A percentile compares a stretch with the other conserved stretches of the same genome.
These are phyloP conservation scores for Mycena polygramma DNA, from an alignment of 768 basidiomycete species.

Conservation along the genomic window DNA sequence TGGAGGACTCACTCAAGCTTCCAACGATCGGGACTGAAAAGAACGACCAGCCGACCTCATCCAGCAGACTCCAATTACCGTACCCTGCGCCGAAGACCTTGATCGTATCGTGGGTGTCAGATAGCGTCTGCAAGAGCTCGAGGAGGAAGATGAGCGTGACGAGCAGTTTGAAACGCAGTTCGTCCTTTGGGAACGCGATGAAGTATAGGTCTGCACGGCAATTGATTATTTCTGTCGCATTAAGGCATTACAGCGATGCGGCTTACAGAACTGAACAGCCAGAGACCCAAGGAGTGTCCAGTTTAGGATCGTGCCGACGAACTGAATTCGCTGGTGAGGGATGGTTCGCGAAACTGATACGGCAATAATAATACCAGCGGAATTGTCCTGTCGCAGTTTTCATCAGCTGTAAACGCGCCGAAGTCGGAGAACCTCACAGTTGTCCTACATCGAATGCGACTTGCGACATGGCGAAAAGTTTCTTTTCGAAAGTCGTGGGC, in stretches of 20 bases:
- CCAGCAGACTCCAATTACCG: conserved; percentile 29
- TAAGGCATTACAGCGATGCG: background rate
- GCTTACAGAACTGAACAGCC: conserved; percentile 25
- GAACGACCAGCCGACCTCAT: conserved; percentile 35
- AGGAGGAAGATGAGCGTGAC: conserved; percentile 35
- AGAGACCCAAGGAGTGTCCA: conserved; percentile 30
- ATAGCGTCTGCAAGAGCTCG: conserved; percentile 39
- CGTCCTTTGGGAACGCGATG: conserved; percentile 50
- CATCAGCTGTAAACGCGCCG: background rate
- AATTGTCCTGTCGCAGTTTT: background rate
- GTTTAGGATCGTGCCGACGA: conserved; percentile 33
- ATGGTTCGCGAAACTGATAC: background rate
- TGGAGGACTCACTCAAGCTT: conserved; percentile 15
- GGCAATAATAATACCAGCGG: conserved; percentile 2
- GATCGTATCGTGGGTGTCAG: conserved; percentile 36
- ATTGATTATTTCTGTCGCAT: background rate
- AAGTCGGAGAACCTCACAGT: conserved; percentile 1
- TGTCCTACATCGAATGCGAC: background rate
- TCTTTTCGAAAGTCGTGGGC: background rate
- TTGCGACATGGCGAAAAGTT: background rate
- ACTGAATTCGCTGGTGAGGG: conserved; percentile 12
- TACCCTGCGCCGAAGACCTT: conserved; percentile 36
- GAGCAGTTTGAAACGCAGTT: conserved; percentile 25
- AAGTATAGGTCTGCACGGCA: conserved; percentile 41
- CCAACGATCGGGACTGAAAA: conserved; percentile 38